A percentile compares a stretch with the other conserved stretches of the same genome.
Evolutionary conservation across 2,329 filamentous ascomycete species (phyloP).

Genomic region (Gaeumannomyces sp.): DNA sequence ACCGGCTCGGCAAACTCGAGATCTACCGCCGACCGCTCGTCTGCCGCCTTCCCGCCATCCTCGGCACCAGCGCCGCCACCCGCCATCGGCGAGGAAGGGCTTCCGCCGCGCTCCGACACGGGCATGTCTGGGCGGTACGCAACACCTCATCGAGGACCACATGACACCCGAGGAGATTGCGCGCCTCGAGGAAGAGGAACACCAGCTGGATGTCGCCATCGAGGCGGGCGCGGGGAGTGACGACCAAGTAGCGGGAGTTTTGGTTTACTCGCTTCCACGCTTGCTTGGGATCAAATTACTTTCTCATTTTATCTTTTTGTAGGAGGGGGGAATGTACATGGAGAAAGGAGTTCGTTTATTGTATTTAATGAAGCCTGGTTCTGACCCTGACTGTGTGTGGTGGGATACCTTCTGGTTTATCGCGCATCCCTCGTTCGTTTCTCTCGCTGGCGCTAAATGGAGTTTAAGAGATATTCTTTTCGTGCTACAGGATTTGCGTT

Average conservation of each 20-base stretch:
- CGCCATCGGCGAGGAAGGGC: conserved; percentile 11
- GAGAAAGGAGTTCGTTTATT: conserved; percentile 5
- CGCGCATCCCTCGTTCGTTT: not conserved
- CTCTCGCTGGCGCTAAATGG: not conserved
- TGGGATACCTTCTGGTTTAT: not conserved
- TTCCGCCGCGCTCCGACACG: conserved; percentile 21
- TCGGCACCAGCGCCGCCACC: conserved; percentile 10
- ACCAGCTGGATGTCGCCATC: conserved; percentile 50
- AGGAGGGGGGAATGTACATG: not conserved
- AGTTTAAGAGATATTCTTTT: not conserved
- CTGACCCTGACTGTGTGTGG: conserved; percentile 33
- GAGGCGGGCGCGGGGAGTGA: conserved; percentile 32
- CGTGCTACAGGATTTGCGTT: too few species aligned
- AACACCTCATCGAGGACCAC: conserved; percentile 52
- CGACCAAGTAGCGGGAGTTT: not conserved
- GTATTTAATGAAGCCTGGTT: conserved; percentile 12
- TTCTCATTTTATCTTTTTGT: not conserved
- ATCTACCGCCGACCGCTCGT: not conserved
- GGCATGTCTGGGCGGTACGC: conserved; percentile 34
- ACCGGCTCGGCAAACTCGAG: not conserved
- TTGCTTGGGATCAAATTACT: not conserved
- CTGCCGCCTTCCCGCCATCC: not conserved
- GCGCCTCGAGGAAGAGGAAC: conserved; percentile 51
- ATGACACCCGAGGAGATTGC: conserved; percentile 53
- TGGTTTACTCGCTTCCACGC: not conserved